A percentile compares a stretch with the other conserved stretches of the same genome.
Evolutionary conservation across 148 eudicot species (phyloP).

Genomic region (Fagopyrum esculentum): DNA sequence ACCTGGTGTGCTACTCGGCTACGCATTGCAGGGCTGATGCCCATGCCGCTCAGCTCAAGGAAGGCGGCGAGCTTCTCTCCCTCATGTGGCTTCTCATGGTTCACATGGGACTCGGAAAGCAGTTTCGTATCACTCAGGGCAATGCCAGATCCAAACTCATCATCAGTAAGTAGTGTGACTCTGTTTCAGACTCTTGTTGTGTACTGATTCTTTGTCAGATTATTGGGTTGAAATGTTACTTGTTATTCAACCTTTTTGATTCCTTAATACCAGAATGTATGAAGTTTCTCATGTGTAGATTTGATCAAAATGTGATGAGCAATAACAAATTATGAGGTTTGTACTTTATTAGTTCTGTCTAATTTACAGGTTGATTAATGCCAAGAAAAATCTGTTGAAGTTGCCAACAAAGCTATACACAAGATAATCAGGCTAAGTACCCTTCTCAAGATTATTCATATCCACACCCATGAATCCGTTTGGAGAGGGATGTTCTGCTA

Average conservation of each 20-base stretch:
- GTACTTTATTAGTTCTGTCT: neutral
- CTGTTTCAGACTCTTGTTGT: neutral
- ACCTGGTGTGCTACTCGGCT: constrained; percentile 6
- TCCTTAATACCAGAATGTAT: neutral
- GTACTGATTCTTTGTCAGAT: too few relatives aligned
- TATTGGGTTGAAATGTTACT: neutral
- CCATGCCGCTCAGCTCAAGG: neutral
- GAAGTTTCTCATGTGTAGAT: neutral
- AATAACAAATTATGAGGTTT: neutral
- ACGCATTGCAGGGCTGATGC: constrained; percentile 3
- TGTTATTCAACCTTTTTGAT: neutral
- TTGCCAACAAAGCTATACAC: too few relatives aligned
- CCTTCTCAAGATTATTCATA: constrained; percentile 33
- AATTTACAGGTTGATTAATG: too few relatives aligned
- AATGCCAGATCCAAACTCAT: constrained; percentile 6
- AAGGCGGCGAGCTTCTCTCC: constrained; percentile 11
- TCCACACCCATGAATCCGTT: constrained; percentile 37
- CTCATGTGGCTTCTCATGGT: constrained; percentile 12
- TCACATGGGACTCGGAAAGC: constrained; percentile 9
- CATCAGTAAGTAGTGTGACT: neutral
- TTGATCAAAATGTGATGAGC: neutral
- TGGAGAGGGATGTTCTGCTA: constrained; percentile 39
- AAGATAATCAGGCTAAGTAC: too few relatives aligned
- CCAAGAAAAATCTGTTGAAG: too few relatives aligned
- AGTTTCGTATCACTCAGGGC: constrained; percentile 5